Base-by-base conservation (phyloP, 2,329 filamentous ascomycete species). In the Aspergillus intermedius region DNA sequence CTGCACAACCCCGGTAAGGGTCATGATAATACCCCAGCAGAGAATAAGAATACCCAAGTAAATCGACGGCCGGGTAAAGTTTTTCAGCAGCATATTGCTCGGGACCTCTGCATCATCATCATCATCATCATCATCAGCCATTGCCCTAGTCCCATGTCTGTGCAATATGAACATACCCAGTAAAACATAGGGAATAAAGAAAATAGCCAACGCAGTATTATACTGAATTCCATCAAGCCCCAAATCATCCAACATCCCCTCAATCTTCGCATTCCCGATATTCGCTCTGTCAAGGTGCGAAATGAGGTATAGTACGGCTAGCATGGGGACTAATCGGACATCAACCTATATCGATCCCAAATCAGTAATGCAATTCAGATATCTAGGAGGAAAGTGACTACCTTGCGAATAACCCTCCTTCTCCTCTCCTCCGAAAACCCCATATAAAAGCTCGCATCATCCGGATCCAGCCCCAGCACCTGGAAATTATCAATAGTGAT, bases 1-100 rank as follows among this genome's bases (percentile, higher is more conserved):
- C 43, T 75, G 66, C 2, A 71, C 72, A 2, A 77, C 60, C 5
- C 76, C 76, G 65, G 76, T 78, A 42, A 78, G 60, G 1, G 76
- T 78, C 65, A 74, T 72, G 0, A 77, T 73, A 45, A 73, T 63
- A 0, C 76, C 75, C 75, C 73, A 77, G 2, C 59, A 60, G 10
- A 70, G 46, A 58, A 65, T 64, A n/a, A 54, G 41, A 10, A 64
- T 54, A 4, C 61, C 59, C 23, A 70, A 45, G 60, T 60, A 55
- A 21, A 64, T 51, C 2, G 63, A 66, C 2, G 64, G 60, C 6
- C 56, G 56, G 34, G 54, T 50, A 13, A 65, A 44, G 43, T 56
- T 60, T 46, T 61, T 62, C 21, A 62, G 13, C 0, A 62, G 40
- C 37, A 60, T 42, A 30, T 62, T 62, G 39, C 53, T 59, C 2